phyloP scores from a whole-genome alignment of 1,139 yeast genomes.

The Hansenula sp. region DNA sequence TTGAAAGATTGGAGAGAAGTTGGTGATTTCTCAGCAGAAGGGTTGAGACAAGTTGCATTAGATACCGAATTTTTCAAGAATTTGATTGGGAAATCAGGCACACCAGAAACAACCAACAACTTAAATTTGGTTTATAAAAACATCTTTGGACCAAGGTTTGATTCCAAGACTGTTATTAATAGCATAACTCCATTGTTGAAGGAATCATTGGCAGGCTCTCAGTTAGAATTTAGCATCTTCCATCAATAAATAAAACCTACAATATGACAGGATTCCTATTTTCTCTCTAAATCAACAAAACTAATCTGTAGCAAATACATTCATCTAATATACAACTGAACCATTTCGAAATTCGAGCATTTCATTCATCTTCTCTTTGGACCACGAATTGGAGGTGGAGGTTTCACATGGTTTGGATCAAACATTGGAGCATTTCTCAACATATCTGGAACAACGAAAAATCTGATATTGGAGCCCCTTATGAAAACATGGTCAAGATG shows the following conservation, averaged over 20 bases:
- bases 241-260: constrained; percentile 4
- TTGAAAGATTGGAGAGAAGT: constrained; percentile 39
- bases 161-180: constrained; percentile 5
- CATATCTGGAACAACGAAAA: constrained; percentile 85
- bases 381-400: constrained; percentile 69
- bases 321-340: constrained; percentile 2
- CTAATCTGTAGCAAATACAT: too few relatives aligned
- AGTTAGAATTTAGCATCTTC: constrained; percentile 20
- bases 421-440: constrained; percentile 85
- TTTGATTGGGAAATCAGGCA: constrained; percentile 17
- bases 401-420: constrained; percentile 62
- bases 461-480: constrained; percentile 86
- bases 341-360: not conserved
- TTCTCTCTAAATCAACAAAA: too few relatives aligned
- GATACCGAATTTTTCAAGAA: constrained; percentile 35
- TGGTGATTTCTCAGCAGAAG: constrained; percentile 29
- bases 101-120: constrained; percentile 13
- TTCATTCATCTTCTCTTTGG: constrained; percentile 37
- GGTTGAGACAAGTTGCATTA: constrained; percentile 31
- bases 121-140: constrained; percentile 19
- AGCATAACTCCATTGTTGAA: constrained; percentile 13
- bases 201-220: constrained; percentile 14
- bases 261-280: too few relatives aligned
- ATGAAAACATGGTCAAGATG: constrained; percentile 85
- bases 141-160: constrained; percentile 6